Base-by-base conservation (phyloP, 345 rosid species). In the Eucalyptus urophylla region DNA sequence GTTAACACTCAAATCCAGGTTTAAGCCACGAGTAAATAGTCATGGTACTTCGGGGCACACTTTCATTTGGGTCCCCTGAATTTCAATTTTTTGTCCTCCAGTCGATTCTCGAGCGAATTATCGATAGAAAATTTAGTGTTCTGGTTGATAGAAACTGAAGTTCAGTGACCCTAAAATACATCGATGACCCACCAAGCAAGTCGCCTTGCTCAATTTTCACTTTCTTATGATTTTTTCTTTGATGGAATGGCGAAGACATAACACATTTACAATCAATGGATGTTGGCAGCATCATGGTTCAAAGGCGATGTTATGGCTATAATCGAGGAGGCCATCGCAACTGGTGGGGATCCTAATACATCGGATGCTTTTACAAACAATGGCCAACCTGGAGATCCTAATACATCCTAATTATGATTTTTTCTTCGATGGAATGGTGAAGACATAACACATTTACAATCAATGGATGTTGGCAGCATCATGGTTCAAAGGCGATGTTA, bases 401-500 rank as follows among this genome's bases (percentile, higher is more conserved):
- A n/a, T n/a, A n/a, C n/a, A n/a, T n/a, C n/a, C n/a, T n/a, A n/a
- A n/a, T 69, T 9, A 3, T 31, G 15, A 56, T 21, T 13, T 65
- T 29, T 62, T 29, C n/a, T 14, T 65, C 5, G 37, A 65, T 65
- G 72, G 11, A 65, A 65, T 29, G 17, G 9, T 16, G 0, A 65
- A 65, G 16, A 65, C 72, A 65, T 65, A 65, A 65, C 72, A 29
- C 37, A 3, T 14, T 8, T 33, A 16, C 80, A 76, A 19, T 21
- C 40, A 76, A 37, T 76, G 83, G 22, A 76, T 76, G 83, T 11
- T 76, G 14, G 83, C 3, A 76, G 47, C 54, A 54, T n/a, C 47
- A 4, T 92, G 94, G 94, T 93, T 44, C 44, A 90, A 88, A 27
- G 92, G 85, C 49, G 92, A 91, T 62, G 88, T 93, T 44, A 91